phyloP scores from a whole-genome alignment of 2,329 filamentous ascomycete genomes.

The Penicillium sp. region DNA sequence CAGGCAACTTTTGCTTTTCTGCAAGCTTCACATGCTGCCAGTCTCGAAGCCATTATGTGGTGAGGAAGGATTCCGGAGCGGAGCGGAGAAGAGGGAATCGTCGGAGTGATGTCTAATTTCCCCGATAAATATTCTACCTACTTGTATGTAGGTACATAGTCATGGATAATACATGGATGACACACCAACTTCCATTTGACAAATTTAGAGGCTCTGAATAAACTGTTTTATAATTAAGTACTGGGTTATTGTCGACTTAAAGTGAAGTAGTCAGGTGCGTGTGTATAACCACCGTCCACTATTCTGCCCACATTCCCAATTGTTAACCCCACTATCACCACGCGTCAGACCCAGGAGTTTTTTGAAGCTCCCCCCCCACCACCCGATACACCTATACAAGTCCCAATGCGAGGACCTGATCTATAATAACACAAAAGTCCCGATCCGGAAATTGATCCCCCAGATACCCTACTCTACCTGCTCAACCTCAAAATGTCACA shows the following conservation, averaged over 20 bases:
- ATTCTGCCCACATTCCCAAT: not conserved
- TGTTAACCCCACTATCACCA: conserved; percentile 5
- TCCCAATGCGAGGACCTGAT: not conserved
- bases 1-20: conserved; percentile 25
- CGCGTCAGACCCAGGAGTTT: conserved; percentile 3
- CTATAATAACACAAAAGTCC: not conserved
- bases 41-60: conserved; percentile 19
- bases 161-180: not conserved
- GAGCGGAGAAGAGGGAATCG: conserved; percentile 17
- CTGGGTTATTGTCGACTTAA: too few species aligned
- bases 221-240: not conserved
- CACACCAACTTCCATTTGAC: not conserved
- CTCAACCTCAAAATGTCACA: conserved; percentile 23
- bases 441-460: not conserved
- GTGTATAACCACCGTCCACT: not conserved
- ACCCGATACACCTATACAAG: conserved; percentile 2
- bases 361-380: conserved; percentile 7
- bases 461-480: not conserved
- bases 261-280: not conserved
- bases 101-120: conserved; percentile 1
- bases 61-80: conserved; percentile 5
- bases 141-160: not conserved
- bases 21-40: conserved; percentile 26
- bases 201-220: not conserved
- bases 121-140: not conserved